Evolutionary conservation across 805 yeast species (phyloP), one percentile per base, ranked within the genome.

Genomic region (Sungouiozyma ichnusensis): DNA sequence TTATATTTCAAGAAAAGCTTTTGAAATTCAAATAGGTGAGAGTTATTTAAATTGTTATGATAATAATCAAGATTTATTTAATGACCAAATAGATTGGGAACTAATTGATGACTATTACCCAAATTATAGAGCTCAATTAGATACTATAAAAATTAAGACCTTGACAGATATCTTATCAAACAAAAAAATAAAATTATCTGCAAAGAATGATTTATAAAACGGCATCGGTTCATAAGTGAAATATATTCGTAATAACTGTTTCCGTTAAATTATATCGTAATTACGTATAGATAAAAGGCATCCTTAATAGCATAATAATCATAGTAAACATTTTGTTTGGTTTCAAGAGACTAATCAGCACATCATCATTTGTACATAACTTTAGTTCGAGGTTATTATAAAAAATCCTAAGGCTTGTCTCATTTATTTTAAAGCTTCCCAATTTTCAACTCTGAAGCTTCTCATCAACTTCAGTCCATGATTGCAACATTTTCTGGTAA

Each of bases 391-490:
- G n/a, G n/a, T n/a, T n/a, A n/a, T n/a, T n/a, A n/a, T n/a, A n/a
- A n/a, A n/a, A n/a, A n/a, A n/a, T n/a, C n/a, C n/a, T n/a, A n/a
- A n/a, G n/a, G n/a, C n/a, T n/a, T 24, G 29, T 24, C 6, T 24
- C 29, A 24, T 24, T 24, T 24, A 6, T 11, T 24, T 24, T 11
- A 24, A 24, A 11, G 29, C 11, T 24, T 6, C 11, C 29, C 6
- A 24, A n/a, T n/a, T n/a, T 24, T 24, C 17, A n/a, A 33, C 31
- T 18, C 42, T 41, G 42, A 45, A 66, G 50, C 35, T 58, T 57
- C 37, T 61, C 57, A 40, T 67, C 84, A 8, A 75, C 76, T 31
- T 68, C 72, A 27, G 74, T 71, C 94, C 95, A 86, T 45, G 78
- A 79, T 17, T 74, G 74, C 40, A 82, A 73, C 57, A 85, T 67